Base-by-base conservation (phyloP, 176 grass and related monocot genomes). In the Elaeis guineensis region DNA sequence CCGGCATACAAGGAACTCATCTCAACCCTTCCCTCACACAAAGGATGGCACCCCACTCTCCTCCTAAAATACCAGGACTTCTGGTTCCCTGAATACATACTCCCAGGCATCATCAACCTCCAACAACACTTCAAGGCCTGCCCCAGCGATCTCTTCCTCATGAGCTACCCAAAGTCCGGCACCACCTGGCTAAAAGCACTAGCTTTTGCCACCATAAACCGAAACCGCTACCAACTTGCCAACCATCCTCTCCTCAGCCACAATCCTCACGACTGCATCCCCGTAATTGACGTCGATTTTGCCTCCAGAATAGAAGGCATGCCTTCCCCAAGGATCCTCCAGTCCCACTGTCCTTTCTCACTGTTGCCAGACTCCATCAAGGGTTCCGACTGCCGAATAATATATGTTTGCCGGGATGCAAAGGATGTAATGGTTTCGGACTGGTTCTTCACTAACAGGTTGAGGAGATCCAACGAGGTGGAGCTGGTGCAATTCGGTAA, bases 151-250 rank as follows among this genome's bases (percentile, higher is more conserved):
- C 29, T 90, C 51, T 17, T 90, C 65, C 77, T 90, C 30, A 61
- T 77, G 32, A 85, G 73, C 66, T 53, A 61, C 7, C 64, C 48
- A 28, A 90, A 85, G 56, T 75, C 74, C 30, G 81, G 81, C 64
- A 76, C 78, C 7, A 89, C 78, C 50, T 89, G 81, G 86, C 63
- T 85, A 18, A 89, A 89, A 58, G 77, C 81, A 0, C 70, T 90
- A 54, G 48, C 52, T 12, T 85, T 79, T 71, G 16, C 22, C 63
- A 50, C 80, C 66, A 25, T 57, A 49, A 59, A 67, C 49, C 77
- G 78, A 49, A 0, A 17, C 21, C 16, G 2, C 8, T 65, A 85
- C 56, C 4, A 21, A 21, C 6, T 15, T 14, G 17, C 20, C 65
- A 19, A 39, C 50, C 86, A 90, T 75, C 70, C 75, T 11, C 69